phyloP scores from a whole-genome alignment of 1,139 yeast genomes.

The Geotrichum carabidarum region DNA sequence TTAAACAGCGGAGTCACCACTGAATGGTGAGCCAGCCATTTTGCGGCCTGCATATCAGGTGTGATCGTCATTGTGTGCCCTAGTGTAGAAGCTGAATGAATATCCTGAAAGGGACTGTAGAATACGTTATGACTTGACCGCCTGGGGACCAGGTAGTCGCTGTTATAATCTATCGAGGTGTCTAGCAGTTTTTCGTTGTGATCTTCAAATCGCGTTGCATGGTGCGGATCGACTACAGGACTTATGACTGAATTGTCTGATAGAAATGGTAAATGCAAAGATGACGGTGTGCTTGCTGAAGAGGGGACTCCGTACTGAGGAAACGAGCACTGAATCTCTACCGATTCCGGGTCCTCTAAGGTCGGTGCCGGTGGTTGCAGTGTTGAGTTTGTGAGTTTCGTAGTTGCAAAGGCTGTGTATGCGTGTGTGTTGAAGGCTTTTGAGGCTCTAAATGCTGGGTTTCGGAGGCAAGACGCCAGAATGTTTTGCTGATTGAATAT shows the following conservation, averaged over 20 bases:
- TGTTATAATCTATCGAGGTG: not conserved
- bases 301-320: constrained; percentile 1
- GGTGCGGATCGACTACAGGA: constrained; percentile 3
- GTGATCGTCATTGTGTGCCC: constrained; percentile 13
- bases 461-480: no score
- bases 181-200: constrained; percentile 1
- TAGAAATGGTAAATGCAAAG: constrained; percentile 5
- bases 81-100: constrained; percentile 15
- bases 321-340: not conserved
- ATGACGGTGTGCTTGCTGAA: constrained; percentile 1
- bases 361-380: not conserved
- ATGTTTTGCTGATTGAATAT: no score
- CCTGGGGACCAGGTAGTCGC: constrained; percentile 2
- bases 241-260: not conserved
- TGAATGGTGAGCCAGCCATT: not conserved
- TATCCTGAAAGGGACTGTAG: constrained; percentile 9
- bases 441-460: no score
- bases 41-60: not conserved
- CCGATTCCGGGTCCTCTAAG: not conserved
- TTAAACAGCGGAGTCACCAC: not conserved
- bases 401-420: not conserved
- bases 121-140: not conserved
- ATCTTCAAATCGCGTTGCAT: not conserved
- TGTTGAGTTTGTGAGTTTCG: not conserved
- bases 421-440: no score